phyloP scores from a whole-genome alignment of 352 stramenopile species.

The Pythium plurisporium region DNA sequence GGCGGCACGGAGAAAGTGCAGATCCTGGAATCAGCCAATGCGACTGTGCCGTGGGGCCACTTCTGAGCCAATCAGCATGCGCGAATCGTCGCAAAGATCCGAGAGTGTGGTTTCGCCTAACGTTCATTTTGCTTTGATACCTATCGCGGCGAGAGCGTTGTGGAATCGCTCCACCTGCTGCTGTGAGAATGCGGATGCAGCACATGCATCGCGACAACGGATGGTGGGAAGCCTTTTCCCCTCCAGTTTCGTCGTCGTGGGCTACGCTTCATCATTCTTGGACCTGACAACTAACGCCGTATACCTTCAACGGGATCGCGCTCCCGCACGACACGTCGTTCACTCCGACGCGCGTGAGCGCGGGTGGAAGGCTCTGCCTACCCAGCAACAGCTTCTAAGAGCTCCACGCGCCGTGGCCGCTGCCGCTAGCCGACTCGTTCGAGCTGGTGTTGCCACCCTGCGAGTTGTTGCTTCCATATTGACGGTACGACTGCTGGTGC shows the following conservation, averaged over 20 bases:
- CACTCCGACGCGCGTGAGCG: not conserved
- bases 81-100: not conserved
- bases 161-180: no score
- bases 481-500: conserved; percentile 74
- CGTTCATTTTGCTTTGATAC: conserved; percentile 2
- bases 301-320: no score
- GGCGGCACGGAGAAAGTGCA: conserved; percentile 4
- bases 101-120: not conserved
- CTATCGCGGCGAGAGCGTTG: not conserved
- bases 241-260: not conserved
- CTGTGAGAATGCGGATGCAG: conserved; percentile 1
- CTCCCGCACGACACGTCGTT: not conserved
- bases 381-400: conserved; percentile 42
- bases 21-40: not conserved
- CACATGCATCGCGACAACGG: not conserved
- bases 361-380: not conserved
- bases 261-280: not conserved
- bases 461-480: conserved; percentile 58
- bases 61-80: not conserved
- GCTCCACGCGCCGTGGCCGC: conserved; percentile 55
- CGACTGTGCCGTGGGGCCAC: not conserved
- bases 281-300: conserved; percentile 1
- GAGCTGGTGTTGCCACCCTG: conserved; percentile 28
- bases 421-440: conserved; percentile 48
- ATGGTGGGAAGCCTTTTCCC: not conserved